These are phyloP conservation scores for Pontederia paniculata DNA, from an alignment of 176 grass and related monocot species.

Conservation along the genomic window DNA sequence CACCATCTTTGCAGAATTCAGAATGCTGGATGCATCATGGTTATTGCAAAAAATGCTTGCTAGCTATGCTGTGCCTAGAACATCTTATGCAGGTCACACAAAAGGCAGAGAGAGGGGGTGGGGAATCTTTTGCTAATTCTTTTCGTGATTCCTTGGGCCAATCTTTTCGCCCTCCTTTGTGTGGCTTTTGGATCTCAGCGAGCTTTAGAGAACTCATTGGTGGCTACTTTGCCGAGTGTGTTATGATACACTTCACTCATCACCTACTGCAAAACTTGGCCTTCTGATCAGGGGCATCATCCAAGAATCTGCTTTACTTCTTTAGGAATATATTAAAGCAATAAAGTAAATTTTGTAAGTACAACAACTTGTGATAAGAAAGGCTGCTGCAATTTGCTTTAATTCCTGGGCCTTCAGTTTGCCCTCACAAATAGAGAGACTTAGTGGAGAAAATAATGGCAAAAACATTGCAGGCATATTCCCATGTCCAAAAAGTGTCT, in stretches of 20 bases:
- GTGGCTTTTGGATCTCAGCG: constrained; percentile 26
- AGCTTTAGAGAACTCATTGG: constrained; percentile 30
- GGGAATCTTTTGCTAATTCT: constrained; percentile 3
- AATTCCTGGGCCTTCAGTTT: background rate
- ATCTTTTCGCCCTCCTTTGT: constrained; percentile 23
- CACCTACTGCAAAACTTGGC: background rate
- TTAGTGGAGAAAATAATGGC: background rate
- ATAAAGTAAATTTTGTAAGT: constrained; percentile 16
- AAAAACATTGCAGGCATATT: no score
- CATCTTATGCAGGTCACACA: no score
- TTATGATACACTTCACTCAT: background rate
- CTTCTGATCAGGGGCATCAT: constrained; percentile 10
- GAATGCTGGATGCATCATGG: no score
- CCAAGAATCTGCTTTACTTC: constrained; percentile 39
- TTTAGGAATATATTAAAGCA: constrained; percentile 36
- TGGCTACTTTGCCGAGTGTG: constrained; percentile 11
- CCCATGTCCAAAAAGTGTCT: no score
- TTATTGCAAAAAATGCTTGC: no score
- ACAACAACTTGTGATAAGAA: constrained; percentile 15
- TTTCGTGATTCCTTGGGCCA: constrained; percentile 30
- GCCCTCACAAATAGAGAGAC: background rate
- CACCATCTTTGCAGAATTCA: no score
- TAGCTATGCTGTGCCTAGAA: no score
- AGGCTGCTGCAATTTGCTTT: background rate
- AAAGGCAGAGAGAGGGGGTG: no score